Evolutionary conservation across 1,139 yeast genomes (phyloP).

Genomic region (Saccharomycopsis hybrid): DNA sequence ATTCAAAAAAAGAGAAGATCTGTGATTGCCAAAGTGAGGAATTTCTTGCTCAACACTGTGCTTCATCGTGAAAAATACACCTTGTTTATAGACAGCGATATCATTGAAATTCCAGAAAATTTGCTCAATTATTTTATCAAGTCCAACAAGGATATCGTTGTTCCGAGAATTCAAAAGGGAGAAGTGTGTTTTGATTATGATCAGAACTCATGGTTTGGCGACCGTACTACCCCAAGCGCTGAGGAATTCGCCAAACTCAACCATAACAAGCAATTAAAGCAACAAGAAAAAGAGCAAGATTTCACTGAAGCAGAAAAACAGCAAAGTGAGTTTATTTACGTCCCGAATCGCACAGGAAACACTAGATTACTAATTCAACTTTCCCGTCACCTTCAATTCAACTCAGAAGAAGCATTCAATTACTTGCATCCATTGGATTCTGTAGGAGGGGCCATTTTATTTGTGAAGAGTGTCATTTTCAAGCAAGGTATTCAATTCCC

Average conservation of each 20-base stretch:
- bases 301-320: not conserved
- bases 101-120: constrained; percentile 23
- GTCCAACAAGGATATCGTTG: constrained; percentile 23
- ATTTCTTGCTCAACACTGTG: constrained; percentile 26
- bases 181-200: constrained; percentile 24
- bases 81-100: constrained; percentile 25
- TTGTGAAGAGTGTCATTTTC: constrained; percentile 37
- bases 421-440: constrained; percentile 32
- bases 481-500: constrained; percentile 43
- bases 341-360: constrained; percentile 10
- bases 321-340: constrained; percentile 4
- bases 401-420: constrained; percentile 16
- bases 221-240: constrained; percentile 39
- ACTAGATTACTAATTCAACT: constrained; percentile 6
- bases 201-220: constrained; percentile 27
- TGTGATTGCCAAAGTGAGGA: constrained; percentile 28
- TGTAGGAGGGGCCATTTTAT: constrained; percentile 45
- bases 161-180: constrained; percentile 25
- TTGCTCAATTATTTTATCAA: constrained; percentile 21
- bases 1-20: constrained; percentile 28
- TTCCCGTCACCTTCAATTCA: constrained; percentile 8
- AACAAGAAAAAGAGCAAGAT: not conserved
- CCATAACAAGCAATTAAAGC: constrained; percentile 6
- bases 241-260: constrained; percentile 41
- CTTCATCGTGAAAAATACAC: constrained; percentile 21